Evolutionary conservation across 179 eudicot genomes (phyloP).

Genomic region (Patellifolia procumbens): DNA sequence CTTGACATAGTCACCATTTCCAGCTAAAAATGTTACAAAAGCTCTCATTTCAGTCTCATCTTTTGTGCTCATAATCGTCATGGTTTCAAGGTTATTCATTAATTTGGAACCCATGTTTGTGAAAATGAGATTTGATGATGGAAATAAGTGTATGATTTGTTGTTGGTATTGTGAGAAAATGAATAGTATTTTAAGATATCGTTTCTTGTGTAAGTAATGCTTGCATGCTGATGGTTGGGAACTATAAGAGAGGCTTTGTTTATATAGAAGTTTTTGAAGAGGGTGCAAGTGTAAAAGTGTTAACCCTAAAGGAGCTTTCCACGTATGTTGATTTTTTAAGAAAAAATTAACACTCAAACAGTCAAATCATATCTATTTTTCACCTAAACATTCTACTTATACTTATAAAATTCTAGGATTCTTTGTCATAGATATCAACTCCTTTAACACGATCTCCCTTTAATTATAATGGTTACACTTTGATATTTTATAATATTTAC

Average conservation of each 20-base stretch:
- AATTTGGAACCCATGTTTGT: conserved; percentile 20
- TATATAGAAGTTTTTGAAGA: conserved; percentile 23
- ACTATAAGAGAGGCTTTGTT: conserved; percentile 6
- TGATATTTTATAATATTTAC: too few species aligned
- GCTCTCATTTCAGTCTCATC: conserved; percentile 33
- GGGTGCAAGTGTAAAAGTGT: not conserved
- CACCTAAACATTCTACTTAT: not conserved
- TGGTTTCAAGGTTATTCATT: conserved; percentile 22
- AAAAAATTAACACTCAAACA: not conserved
- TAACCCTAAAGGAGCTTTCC: not conserved
- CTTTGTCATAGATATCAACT: too few species aligned
- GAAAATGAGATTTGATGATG: not conserved
- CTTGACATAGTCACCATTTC: conserved; percentile 54
- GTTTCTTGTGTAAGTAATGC: not conserved
- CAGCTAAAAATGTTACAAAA: conserved; percentile 57
- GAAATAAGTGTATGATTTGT: not conserved
- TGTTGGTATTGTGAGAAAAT: not conserved
- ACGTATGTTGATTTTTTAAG: not conserved
- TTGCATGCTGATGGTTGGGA: not conserved
- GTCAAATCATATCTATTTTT: not conserved
- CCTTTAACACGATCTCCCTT: too few species aligned
- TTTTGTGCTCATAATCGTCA: conserved; percentile 19
- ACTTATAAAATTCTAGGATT: too few species aligned
- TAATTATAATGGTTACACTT: too few species aligned
- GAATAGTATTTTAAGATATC: not conserved